Evolutionary conservation across 73 alveolate genomes (phyloP), one percentile per base, ranked within the genome.

Genomic region (Paramecium tetraurelia): DNA sequence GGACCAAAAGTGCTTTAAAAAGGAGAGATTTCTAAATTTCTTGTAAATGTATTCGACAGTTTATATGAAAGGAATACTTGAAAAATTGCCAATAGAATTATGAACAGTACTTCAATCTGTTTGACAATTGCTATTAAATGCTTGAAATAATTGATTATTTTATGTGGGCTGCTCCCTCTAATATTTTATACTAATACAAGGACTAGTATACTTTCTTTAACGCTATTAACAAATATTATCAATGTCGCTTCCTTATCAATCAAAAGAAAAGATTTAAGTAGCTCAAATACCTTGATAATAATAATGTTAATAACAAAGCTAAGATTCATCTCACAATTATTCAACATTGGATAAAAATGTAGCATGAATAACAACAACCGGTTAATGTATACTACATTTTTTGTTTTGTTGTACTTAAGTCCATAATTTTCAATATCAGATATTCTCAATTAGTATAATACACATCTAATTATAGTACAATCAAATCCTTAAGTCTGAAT

Each of bases 1-100:
- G 87, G 87, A 75, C 59, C 87, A 21, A 75, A 75, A n/a, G 35
- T 38, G 4, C n/a, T 38, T 75, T 22, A 75, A 41, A 75, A 41
- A 41, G 59, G 59, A 21, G 87, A 75, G n/a, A 75, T 75, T 35
- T 21, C 59, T 75, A 75, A 75, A 36, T 75, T 35, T 75, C 16
- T 75, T 29, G 18, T 41, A 0, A 75, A 35, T 75, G 87, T 75
- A 75, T 21, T 21, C 1, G 9, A 7, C 31, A 18, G 6, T 7
- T 20, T 16, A 16, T 53, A 53, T 53, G 8, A 53, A 53, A 53
- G 69, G 69, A 53, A 53, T 53, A 53, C 35, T 53, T 53, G 31
- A 53, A 53, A 53, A 53, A 18, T 53, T 53, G 16, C 9, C 31
- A 53, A 53, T 53, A n/a, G 31, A 53, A 53, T 53, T 18, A 53